A percentile compares a stretch with the other conserved stretches of the same genome.
phyloP scores from a whole-genome alignment of 108 stramenopile species.

The Cylindrotheca fusiformis region DNA sequence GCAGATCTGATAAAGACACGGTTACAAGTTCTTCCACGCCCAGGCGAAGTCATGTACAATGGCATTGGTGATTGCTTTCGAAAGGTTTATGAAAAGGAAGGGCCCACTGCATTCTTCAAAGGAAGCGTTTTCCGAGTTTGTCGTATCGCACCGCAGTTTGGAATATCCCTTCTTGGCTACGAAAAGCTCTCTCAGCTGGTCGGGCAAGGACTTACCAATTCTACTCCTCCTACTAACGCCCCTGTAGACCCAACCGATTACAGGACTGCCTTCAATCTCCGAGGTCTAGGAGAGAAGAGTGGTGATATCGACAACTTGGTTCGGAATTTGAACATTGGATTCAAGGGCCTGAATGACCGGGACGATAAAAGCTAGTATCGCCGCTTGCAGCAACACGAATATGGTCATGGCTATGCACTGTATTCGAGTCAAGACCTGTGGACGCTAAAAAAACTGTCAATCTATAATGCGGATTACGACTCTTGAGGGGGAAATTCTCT shows the following conservation, averaged over 20 bases:
- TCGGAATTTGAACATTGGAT: neutral
- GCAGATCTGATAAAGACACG: slow-evolving; percentile 84
- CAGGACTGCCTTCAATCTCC: slow-evolving; percentile 3
- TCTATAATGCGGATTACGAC: too few species aligned
- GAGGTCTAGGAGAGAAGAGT: neutral
- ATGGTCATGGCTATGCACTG: too few species aligned
- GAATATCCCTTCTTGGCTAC: slow-evolving; percentile 52
- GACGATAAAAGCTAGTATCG: too few species aligned
- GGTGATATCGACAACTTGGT: neutral
- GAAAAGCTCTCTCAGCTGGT: slow-evolving; percentile 33
- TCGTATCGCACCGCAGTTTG: slow-evolving; percentile 57
- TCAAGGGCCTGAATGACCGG: neutral
- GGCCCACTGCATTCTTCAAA: slow-evolving; percentile 50
- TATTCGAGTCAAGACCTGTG: too few species aligned
- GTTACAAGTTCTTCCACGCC: slow-evolving; percentile 61
- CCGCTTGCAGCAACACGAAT: too few species aligned
- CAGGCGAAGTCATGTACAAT: slow-evolving; percentile 35
- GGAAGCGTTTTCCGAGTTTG: slow-evolving; percentile 40
- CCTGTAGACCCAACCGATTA: slow-evolving; percentile 2
- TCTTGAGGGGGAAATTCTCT: too few species aligned
- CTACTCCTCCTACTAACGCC: slow-evolving; percentile 16
- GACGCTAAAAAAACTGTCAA: too few species aligned
- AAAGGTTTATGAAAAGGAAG: slow-evolving; percentile 42
- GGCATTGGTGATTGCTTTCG: slow-evolving; percentile 48
- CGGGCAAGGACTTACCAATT: slow-evolving; percentile 1